Percentiles rank a stretch among this genome's conserved stretches.
phyloP scores from a whole-genome alignment of 1,139 yeast species.

The Suhomyces panamericanus region DNA sequence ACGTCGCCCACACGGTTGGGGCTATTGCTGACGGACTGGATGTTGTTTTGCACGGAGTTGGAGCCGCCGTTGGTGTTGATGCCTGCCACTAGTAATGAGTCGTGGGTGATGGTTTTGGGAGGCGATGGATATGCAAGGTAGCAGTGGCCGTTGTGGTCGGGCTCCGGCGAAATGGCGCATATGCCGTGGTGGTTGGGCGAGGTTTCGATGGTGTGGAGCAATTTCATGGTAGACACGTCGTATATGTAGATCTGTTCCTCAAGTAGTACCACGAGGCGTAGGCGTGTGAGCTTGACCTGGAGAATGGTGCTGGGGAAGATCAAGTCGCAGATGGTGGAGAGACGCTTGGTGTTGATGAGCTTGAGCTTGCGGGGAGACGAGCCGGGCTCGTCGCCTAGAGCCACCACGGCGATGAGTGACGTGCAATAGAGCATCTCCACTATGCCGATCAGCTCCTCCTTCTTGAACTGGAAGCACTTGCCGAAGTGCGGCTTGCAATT shows the following conservation, averaged over 20 bases:
- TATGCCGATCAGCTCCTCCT: slow-evolving; percentile 62
- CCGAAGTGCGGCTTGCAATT: slow-evolving; percentile 86
- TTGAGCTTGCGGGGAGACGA: slow-evolving; percentile 80
- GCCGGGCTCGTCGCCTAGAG: slow-evolving; percentile 79
- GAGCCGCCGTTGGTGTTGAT: slow-evolving; percentile 48
- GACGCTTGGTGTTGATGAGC: slow-evolving; percentile 77
- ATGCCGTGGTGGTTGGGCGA: slow-evolving; percentile 64
- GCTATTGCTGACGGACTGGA: slow-evolving; percentile 45
- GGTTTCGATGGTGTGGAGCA: slow-evolving; percentile 86
- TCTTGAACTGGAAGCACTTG: slow-evolving; percentile 57
- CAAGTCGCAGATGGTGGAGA: slow-evolving; percentile 76
- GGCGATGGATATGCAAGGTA: slow-evolving; percentile 90
- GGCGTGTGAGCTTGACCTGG: slow-evolving; percentile 73
- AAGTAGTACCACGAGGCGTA: slow-evolving; percentile 71
- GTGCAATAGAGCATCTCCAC: slow-evolving; percentile 93
- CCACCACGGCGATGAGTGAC: slow-evolving; percentile 82
- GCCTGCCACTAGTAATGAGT: slow-evolving; percentile 43
- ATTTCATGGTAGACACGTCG: slow-evolving; percentile 83
- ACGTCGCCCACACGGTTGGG: slow-evolving; percentile 80
- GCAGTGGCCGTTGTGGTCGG: slow-evolving; percentile 47
- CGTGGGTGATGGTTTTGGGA: slow-evolving; percentile 50
- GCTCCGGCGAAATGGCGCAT: slow-evolving; percentile 66
- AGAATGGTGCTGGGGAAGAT: slow-evolving; percentile 84
- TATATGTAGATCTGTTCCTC: slow-evolving; percentile 87
- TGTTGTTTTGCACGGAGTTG: slow-evolving; percentile 44